Evolutionary conservation across 139 green algal species (phyloP).

Genomic region (Desmodesmus armatus): DNA sequence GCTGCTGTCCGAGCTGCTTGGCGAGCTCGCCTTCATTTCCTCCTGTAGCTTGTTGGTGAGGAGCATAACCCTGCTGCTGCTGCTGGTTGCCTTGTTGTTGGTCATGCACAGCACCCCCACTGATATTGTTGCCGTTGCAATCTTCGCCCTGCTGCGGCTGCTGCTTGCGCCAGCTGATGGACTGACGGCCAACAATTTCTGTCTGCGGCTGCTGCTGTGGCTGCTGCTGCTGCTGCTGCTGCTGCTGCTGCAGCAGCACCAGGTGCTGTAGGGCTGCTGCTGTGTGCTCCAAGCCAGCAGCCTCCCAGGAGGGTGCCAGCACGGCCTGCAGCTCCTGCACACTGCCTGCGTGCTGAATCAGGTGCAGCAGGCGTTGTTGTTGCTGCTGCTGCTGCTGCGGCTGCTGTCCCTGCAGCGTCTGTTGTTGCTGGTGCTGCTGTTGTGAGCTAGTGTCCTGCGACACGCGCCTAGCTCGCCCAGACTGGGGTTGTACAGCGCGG

Average conservation of each 20-base stretch:
- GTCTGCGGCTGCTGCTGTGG: background rate
- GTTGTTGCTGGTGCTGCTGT: background rate
- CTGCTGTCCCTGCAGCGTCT: background rate
- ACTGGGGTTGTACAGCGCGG: background rate
- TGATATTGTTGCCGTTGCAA: background rate
- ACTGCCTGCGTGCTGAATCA: background rate
- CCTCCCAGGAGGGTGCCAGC: background rate
- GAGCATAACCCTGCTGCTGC: background rate
- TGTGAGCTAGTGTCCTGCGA: too few species aligned
- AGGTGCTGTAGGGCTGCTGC: slow-evolving; percentile 11
- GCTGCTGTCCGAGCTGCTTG: too few species aligned
- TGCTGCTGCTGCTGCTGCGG: slow-evolving; percentile 19
- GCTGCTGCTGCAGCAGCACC: background rate
- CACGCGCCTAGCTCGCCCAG: too few species aligned
- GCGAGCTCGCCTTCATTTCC: too few species aligned
- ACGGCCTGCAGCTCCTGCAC: background rate
- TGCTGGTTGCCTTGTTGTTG: too few species aligned
- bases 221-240: background rate
- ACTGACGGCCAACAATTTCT: too few species aligned
- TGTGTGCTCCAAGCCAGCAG: background rate
- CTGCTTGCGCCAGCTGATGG: too few species aligned
- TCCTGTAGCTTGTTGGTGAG: too few species aligned
- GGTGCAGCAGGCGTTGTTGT: background rate
- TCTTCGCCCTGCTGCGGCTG: too few species aligned
- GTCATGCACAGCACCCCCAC: too few species aligned